Conservation (phyloP, 1,284 basidiomycete genomes). For the Ustilago cynodontis region DNA sequence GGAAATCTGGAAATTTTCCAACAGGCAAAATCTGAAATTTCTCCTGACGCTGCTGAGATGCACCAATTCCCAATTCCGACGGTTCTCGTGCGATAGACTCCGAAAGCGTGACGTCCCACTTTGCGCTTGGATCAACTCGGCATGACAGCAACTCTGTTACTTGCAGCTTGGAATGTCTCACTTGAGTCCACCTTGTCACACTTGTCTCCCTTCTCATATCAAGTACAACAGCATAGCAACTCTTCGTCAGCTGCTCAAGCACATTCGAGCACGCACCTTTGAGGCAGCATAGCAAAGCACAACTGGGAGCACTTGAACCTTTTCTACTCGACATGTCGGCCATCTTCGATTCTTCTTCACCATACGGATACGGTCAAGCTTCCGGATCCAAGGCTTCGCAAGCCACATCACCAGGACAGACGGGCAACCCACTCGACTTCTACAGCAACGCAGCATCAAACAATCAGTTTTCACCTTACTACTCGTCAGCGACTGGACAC, state of each 20-base stretch:
- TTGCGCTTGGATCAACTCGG: constrained; percentile 38
- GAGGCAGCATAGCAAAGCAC: background rate
- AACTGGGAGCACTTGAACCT: background rate
- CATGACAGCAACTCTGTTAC: background rate
- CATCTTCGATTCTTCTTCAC: constrained; percentile 55
- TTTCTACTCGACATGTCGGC: constrained; percentile 41
- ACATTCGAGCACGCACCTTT: background rate
- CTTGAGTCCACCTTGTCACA: background rate
- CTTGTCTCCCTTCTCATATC: background rate
- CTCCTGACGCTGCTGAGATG: constrained; percentile 1
- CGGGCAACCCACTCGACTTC: constrained; percentile 45
- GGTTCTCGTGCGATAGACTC: constrained; percentile 18
- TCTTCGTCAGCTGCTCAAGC: background rate
- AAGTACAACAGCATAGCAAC: background rate
- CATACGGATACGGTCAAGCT: constrained; percentile 48
- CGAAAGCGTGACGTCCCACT: background rate
- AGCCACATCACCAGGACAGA: constrained; percentile 26
- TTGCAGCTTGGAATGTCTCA: background rate
- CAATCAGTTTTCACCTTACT: constrained; percentile 45
- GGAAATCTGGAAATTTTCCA: constrained; percentile 17
- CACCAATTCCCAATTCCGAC: background rate
- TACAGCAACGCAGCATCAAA: constrained; percentile 36
- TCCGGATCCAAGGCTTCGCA: constrained; percentile 38
- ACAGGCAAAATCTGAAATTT: constrained; percentile 4
- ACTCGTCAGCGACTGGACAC: constrained; percentile 34